These are phyloP conservation scores for Raphidocelis subcapitata DNA, from an alignment of 139 green algal genomes.

Conservation along the genomic window DNA sequence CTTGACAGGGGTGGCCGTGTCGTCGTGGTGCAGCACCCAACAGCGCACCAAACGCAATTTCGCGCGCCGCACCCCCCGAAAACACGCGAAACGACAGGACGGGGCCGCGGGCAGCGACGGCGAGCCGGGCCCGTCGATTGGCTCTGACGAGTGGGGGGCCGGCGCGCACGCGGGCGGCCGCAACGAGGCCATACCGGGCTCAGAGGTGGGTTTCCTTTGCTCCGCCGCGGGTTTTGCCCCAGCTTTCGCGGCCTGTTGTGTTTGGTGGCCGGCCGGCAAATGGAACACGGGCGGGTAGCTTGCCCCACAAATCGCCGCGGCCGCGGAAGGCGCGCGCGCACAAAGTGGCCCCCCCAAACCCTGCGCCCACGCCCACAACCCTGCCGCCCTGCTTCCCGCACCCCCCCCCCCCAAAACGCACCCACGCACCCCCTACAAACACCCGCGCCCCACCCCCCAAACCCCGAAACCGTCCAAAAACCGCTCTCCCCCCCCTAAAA, in stretches of 20 bases:
- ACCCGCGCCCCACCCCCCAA: neutral
- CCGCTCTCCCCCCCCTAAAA: neutral
- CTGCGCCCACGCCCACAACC: neutral
- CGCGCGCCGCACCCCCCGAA: too few relatives aligned
- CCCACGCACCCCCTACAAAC: too few relatives aligned
- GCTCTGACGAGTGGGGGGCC: constrained; percentile 64
- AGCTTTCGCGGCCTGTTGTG: neutral
- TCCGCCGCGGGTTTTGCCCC: neutral
- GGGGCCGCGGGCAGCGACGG: neutral
- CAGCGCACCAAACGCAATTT: neutral
- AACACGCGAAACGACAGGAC: neutral
- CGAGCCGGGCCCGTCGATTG: constrained; percentile 29
- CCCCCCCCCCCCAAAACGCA: too few relatives aligned
- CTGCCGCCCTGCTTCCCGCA: neutral
- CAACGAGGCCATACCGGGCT: constrained; percentile 49
- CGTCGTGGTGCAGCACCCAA: neutral
- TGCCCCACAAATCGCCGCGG: neutral
- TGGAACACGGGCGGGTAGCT: neutral
- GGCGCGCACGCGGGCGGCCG: constrained; percentile 74
- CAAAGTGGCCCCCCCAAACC: neutral
- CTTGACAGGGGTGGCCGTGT: constrained; percentile 1
- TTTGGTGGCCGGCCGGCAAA: neutral
- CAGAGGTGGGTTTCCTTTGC: constrained; percentile 27
- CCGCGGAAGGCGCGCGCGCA: neutral
- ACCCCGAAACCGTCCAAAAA: neutral